These are phyloP conservation scores for Phytophthora hibernalis DNA, from an alignment of 352 stramenopile species.

Conservation along the genomic window DNA sequence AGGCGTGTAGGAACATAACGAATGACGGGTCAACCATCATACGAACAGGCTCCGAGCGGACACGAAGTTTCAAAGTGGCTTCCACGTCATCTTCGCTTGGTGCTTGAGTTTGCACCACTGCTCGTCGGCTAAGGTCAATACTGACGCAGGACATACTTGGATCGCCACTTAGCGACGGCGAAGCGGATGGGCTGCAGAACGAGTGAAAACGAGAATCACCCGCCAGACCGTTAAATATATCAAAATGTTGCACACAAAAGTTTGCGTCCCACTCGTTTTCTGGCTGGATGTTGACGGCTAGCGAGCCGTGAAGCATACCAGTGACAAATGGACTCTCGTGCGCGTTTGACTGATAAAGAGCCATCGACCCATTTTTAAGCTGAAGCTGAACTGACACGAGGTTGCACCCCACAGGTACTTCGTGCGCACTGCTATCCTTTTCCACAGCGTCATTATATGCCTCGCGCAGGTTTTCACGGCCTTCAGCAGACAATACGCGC, in stretches of 20 bases:
- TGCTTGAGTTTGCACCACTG: slow-evolving; percentile 24
- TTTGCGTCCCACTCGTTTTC: slow-evolving; percentile 70
- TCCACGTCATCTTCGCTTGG: slow-evolving; percentile 22
- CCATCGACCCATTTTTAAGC: slow-evolving; percentile 58
- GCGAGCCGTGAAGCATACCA: slow-evolving; percentile 54
- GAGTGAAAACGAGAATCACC: slow-evolving; percentile 54
- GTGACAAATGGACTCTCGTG: slow-evolving; percentile 58
- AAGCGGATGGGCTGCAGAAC: slow-evolving; percentile 66
- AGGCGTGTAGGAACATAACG: slow-evolving; percentile 68
- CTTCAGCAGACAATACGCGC: slow-evolving; percentile 67
- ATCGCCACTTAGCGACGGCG: slow-evolving; percentile 4
- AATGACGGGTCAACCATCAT: slow-evolving; percentile 80
- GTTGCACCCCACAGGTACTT: slow-evolving; percentile 72
- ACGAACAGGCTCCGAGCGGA: slow-evolving; percentile 67
- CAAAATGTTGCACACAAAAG: slow-evolving; percentile 72
- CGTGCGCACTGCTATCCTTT: slow-evolving; percentile 49
- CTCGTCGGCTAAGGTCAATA: slow-evolving; percentile 49
- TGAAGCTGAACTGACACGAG: slow-evolving; percentile 74
- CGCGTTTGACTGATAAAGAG: slow-evolving; percentile 55
- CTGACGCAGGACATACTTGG: slow-evolving; percentile 50
- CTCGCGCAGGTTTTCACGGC: slow-evolving; percentile 70
- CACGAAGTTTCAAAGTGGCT: slow-evolving; percentile 46
- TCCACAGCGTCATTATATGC: slow-evolving; percentile 77
- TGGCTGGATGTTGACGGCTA: slow-evolving; percentile 68
- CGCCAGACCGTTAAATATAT: slow-evolving; percentile 66